Evolutionary conservation across 202 grass and related monocot genomes (phyloP), one percentile per base, ranked within the genome.

Genomic region (Setaria italica): DNA sequence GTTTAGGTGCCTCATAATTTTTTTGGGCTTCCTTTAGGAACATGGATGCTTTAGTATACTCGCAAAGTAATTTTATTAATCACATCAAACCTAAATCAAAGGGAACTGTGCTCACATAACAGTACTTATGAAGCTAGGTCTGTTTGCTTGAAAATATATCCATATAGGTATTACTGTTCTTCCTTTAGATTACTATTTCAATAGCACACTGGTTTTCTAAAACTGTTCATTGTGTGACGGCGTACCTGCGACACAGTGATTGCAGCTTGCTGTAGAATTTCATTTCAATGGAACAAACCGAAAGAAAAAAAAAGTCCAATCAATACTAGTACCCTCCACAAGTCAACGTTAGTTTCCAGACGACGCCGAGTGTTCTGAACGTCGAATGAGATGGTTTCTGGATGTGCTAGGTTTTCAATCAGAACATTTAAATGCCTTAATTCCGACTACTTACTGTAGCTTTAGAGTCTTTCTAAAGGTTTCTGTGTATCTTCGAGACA

Each of bases 141-240:
- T 4, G 11, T 78, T 86, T 70, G 56, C 83, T 82, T 82, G n/a
- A 77, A 81, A 62, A 51, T 19, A 63, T 77, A 81, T 85, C 17
- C 9, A 39, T 54, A 16, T 77, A 7, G 1, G 70, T 19, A 56
- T 0, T 66, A 16, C 0, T 14, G 13, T 48, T 71, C 17, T 70
- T 85, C 60, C 20, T 62, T 53, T 69, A 11, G n/a, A 81, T 4
- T 19, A 29, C 43, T 74, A 56, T 76, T 20, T 68, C 39, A 54
- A 64, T 46, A 17, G 3, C n/a, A n/a, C 8, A 14, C 16, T 32
- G 53, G 21, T 64, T 65, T 54, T 80, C 16, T 70, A 49, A 8
- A 54, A 70, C 41, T 13, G 11, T 12, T 60, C 5, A 11, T 39
- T 29, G 12, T 51, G 13, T 30, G 62, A 25, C 17, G 4, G 16